Percentiles rank a stretch among this genome's conserved stretches.
Conservation (phyloP, 768 basidiomycete species). For the Lactarius deliciosus region DNA sequence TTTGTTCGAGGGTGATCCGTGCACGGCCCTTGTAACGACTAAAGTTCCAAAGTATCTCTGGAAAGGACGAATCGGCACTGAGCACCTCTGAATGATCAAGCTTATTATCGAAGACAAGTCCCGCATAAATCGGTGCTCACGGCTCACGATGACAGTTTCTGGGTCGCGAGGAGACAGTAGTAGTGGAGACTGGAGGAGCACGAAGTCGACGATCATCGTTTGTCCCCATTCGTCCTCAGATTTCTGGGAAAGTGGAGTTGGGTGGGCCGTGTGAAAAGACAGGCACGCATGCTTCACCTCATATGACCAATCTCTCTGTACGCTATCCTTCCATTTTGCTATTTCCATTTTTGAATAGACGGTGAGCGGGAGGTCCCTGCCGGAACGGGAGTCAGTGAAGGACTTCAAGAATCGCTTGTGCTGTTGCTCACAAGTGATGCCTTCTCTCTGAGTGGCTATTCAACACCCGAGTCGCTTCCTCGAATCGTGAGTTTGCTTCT, state of each 20-base stretch:
- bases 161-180: neutral
- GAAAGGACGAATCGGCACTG: neutral
- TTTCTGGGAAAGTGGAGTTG: neutral
- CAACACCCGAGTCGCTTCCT: too few species aligned
- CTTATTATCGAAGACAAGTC: neutral
- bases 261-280: too few species aligned
- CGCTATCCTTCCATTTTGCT: too few species aligned
- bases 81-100: neutral
- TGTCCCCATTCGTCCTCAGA: neutral
- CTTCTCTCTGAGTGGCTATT: too few species aligned
- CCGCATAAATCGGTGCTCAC: neutral
- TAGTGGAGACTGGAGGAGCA: neutral
- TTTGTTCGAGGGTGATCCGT: neutral
- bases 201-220: neutral
- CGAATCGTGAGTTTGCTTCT: too few species aligned
- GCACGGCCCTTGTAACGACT: neutral
- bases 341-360: too few species aligned
- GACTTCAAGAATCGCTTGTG: too few species aligned
- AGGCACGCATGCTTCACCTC: too few species aligned
- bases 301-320: too few species aligned
- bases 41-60: neutral
- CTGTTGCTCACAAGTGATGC: too few species aligned
- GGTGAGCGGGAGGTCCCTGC: too few species aligned
- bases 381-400: too few species aligned
- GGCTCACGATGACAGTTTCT: neutral